Evolutionary conservation across 2,329 filamentous ascomycete species (phyloP).

Genomic region (Neopestalotiopsis sp.): DNA sequence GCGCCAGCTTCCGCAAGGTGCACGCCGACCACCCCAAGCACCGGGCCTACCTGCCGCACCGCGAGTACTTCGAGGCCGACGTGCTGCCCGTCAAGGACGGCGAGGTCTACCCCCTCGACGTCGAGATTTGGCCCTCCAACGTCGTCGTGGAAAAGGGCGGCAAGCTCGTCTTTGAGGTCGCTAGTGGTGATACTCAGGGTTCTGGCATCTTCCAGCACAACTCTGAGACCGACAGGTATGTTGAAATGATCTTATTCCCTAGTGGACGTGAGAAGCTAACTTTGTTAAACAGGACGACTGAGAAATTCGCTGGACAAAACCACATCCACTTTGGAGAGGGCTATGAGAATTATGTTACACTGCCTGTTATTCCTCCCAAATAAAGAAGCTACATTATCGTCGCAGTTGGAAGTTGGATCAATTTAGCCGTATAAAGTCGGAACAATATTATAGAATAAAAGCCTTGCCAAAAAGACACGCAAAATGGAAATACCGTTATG

Average conservation of each 20-base stretch:
- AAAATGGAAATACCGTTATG: no score
- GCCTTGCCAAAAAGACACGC: neutral
- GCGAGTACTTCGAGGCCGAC: constrained; percentile 63
- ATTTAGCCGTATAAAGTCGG: neutral
- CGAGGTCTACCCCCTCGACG: constrained; percentile 63
- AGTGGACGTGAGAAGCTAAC: neutral
- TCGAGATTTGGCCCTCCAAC: constrained; percentile 70
- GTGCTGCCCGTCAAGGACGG: constrained; percentile 58
- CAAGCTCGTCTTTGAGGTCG: constrained; percentile 51
- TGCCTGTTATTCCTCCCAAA: constrained; percentile 51
- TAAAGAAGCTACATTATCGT: neutral
- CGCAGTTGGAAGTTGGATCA: neutral
- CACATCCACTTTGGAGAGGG: constrained; percentile 50
- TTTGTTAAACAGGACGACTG: constrained; percentile 35
- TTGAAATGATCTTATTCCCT: neutral
- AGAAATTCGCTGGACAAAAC: constrained; percentile 49
- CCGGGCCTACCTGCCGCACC: constrained; percentile 57
- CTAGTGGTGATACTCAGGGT: constrained; percentile 55
- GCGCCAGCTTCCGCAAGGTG: constrained; percentile 60
- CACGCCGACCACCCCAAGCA: constrained; percentile 56
- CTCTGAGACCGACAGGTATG: constrained; percentile 44
- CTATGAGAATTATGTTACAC: constrained; percentile 48
- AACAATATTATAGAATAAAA: neutral
- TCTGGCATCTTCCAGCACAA: constrained; percentile 54
- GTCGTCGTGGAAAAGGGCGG: constrained; percentile 57